A percentile compares a stretch with the other conserved stretches of the same genome.
phyloP scores from a whole-genome alignment of 2,329 filamentous ascomycete species.

The Beauveria sp. region DNA sequence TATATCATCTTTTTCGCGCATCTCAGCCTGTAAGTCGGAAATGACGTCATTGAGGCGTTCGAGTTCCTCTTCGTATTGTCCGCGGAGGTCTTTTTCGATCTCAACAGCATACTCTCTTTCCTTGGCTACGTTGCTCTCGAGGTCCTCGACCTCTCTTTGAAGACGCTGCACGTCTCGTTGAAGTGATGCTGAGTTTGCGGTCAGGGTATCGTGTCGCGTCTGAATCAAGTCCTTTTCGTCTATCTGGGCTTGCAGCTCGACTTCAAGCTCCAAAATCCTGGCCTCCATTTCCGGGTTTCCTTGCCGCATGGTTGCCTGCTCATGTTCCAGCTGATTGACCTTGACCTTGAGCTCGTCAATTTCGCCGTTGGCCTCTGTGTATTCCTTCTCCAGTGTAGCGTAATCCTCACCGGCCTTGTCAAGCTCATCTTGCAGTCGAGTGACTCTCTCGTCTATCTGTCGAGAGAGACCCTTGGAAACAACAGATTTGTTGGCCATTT shows the following conservation, averaged over 20 bases:
- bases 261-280: conserved; percentile 48
- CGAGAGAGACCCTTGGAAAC: conserved; percentile 66
- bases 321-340: conserved; percentile 34
- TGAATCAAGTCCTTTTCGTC: conserved; percentile 66
- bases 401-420: conserved; percentile 43
- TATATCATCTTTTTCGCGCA: conserved; percentile 62
- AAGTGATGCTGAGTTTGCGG: conserved; percentile 57
- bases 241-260: conserved; percentile 49
- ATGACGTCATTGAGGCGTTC: conserved; percentile 51
- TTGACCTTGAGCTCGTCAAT: conserved; percentile 36
- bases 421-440: conserved; percentile 59
- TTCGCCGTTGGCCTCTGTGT: conserved; percentile 38
- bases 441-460: conserved; percentile 65
- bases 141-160: conserved; percentile 37
- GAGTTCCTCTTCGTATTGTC: conserved; percentile 37
- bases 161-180: conserved; percentile 54
- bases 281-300: conserved; percentile 23
- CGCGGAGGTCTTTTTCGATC: conserved; percentile 50
- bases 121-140: conserved; percentile 40
- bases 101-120: conserved; percentile 52
- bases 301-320: conserved; percentile 20
- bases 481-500: conserved; percentile 72
- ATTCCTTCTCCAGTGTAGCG: conserved; percentile 44
- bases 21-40: conserved; percentile 53
- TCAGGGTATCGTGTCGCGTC: conserved; percentile 59